Evolutionary conservation across 1,139 yeast species (phyloP).

Genomic region (Debaryomyces psychrophilus): DNA sequence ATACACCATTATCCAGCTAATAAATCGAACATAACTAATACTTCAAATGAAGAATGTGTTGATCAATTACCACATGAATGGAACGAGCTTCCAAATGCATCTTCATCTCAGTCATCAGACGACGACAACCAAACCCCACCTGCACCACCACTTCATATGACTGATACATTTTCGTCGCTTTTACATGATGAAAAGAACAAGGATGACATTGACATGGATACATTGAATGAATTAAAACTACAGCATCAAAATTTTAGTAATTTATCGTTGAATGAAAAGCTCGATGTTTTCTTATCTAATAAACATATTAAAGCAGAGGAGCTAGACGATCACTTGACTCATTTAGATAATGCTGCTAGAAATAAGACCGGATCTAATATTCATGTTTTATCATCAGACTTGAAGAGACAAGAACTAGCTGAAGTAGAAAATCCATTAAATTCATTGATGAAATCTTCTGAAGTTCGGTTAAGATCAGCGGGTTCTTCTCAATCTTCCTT

Average conservation of each 20-base stretch:
- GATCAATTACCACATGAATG: constrained; percentile 26
- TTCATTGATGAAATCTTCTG: constrained; percentile 34
- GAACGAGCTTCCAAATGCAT: constrained; percentile 22
- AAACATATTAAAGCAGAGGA: constrained; percentile 22
- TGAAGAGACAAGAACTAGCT: constrained; percentile 23
- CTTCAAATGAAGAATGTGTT: constrained; percentile 6
- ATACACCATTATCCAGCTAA: constrained; percentile 37
- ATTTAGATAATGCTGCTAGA: constrained; percentile 32
- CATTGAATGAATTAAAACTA: constrained; percentile 28
- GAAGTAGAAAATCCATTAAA: constrained; percentile 39
- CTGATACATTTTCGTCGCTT: constrained; percentile 20
- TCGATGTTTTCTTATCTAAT: constrained; percentile 37
- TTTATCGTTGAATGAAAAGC: constrained; percentile 43
- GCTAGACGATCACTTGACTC: constrained; percentile 41
- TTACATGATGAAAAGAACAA: constrained; percentile 16
- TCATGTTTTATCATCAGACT: constrained; percentile 37
- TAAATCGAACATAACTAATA: constrained; percentile 13
- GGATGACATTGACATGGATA: constrained; percentile 26
- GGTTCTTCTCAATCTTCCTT: constrained; percentile 51
- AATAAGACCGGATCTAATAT: constrained; percentile 38
- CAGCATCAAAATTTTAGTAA: constrained; percentile 30
- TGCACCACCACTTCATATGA: constrained; percentile 25
- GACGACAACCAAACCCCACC: constrained; percentile 36
- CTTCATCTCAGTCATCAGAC: constrained; percentile 15
- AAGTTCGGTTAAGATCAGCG: constrained; percentile 37